phyloP scores from a whole-genome alignment of 257 asterid species.

The Fraxinus americana region DNA sequence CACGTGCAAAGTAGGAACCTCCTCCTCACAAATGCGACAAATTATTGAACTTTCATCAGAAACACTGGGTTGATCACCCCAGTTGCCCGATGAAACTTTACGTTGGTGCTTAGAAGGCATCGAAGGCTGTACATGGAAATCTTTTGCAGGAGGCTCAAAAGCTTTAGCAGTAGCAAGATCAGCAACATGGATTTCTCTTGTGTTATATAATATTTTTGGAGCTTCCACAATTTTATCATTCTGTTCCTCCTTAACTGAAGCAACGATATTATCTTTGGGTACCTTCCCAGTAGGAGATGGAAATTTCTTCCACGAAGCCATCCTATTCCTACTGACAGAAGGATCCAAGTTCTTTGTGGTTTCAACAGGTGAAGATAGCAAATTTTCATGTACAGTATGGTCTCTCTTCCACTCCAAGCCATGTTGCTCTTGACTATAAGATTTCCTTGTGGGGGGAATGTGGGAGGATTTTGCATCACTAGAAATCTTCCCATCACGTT shows the following conservation, averaged over 20 bases:
- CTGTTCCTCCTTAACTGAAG: constrained; percentile 52
- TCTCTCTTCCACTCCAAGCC: constrained; percentile 71
- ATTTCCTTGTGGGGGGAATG: constrained; percentile 64
- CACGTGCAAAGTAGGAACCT: constrained; percentile 93
- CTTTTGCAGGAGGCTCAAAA: constrained; percentile 59
- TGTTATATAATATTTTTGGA: constrained; percentile 47
- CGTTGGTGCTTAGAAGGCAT: constrained; percentile 61
- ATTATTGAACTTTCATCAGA: constrained; percentile 90
- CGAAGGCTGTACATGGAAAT: constrained; percentile 48
- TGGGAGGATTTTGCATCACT: constrained; percentile 49
- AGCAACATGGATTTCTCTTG: constrained; percentile 48
- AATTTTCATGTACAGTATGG: constrained; percentile 45
- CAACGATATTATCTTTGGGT: constrained; percentile 54
- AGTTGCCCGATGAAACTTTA: constrained; percentile 83
- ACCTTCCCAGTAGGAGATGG: constrained; percentile 72
- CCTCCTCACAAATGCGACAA: constrained; percentile 99
- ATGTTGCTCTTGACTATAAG: constrained; percentile 86
- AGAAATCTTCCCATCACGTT: constrained; percentile 48
- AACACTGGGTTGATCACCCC: constrained; percentile 86
- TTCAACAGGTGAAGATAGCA: constrained; percentile 50
- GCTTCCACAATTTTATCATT: constrained; percentile 48
- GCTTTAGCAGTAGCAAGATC: constrained; percentile 65
- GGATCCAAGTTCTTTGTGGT: constrained; percentile 49
- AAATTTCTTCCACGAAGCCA: constrained; percentile 93
- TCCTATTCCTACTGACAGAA: constrained; percentile 61